These are phyloP conservation scores for Lichtheimia ornata DNA, from an alignment of 371 early-diverging fungal genomes.

Conservation along the genomic window DNA sequence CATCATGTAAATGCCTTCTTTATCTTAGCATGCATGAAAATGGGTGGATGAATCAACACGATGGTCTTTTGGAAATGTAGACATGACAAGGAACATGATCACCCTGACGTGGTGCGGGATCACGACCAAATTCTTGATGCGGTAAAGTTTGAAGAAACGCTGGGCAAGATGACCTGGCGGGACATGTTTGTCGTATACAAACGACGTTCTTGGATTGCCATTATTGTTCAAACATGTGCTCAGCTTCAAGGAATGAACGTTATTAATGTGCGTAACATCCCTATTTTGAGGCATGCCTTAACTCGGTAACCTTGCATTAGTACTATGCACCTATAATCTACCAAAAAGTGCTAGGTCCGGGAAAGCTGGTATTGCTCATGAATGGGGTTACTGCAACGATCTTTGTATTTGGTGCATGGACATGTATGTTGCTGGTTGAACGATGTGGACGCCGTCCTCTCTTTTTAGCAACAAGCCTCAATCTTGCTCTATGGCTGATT, in stretches of 20 bases:
- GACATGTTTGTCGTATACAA: constrained; percentile 66
- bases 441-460: constrained; percentile 40
- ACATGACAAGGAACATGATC: constrained; percentile 48
- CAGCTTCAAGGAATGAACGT: constrained; percentile 77
- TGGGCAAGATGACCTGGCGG: constrained; percentile 66
- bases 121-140: constrained; percentile 69
- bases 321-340: constrained; percentile 76
- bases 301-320: too few relatives aligned
- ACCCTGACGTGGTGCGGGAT: constrained; percentile 65
- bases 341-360: constrained; percentile 48
- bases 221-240: constrained; percentile 60
- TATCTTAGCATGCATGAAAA: too few relatives aligned
- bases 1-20: constrained; percentile 41
- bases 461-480: constrained; percentile 34
- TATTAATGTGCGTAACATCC: constrained; percentile 38
- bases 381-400: constrained; percentile 41
- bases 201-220: constrained; percentile 62
- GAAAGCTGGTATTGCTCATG: constrained; percentile 29
- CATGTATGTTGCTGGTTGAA: constrained; percentile 36
- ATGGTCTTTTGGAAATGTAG: too few relatives aligned
- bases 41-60: too few relatives aligned
- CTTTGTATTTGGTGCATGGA: constrained; percentile 32
- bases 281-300: too few relatives aligned
- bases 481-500: constrained; percentile 36
- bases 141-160: constrained; percentile 64